Base-by-base conservation (phyloP, 2,329 filamentous ascomycete species). In the Aaosphaeria arxii region DNA sequence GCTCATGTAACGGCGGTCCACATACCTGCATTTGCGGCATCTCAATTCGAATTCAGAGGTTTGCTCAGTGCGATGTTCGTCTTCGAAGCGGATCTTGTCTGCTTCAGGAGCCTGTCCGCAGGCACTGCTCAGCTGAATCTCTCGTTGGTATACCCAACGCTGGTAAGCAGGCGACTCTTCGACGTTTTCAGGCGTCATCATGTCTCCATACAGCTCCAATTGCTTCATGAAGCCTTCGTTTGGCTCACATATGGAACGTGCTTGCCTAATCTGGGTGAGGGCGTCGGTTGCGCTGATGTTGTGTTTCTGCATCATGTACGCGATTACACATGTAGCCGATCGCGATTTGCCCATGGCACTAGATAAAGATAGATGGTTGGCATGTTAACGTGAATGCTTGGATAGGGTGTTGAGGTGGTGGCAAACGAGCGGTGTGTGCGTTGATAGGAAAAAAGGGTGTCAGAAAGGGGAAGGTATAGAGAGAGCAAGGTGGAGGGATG, bases 301-400 rank as follows among this genome's bases (percentile, higher is more conserved):
- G 61, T 75, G 69, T 49, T 71, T 70, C 54, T 80, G 77, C 69
- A 97, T 86, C 44, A 97, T 77, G 71, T 91, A 97, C 52, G 94
- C 92, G 49, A 95, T 81, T 46, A 89, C 81, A 56, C 89, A 83
- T 31, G 90, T 86, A 56, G 92, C 88, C 42, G 92, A 97, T 50
- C 94, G 88, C 32, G 91, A 96, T 73, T 95, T 95, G 45, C 94
- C 94, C 85, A 96, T 96, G 24, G 91, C 92, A 78, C 94, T 96
- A 73, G 61, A 66, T 32, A 52, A 47, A 51, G 49, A 42, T 53
- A 46, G 52, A 47, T 53, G 47, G 64, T 69, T 69, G 65, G 65
- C 65, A 70, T 68, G 7, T 44, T 51, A 53, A 51, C 50, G 55
- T 46, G 54, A 61, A 56, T 61, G 64, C 61, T 54, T 59, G 49